Percentiles rank a stretch among this genome's conserved stretches.
Evolutionary conservation across 2,329 filamentous ascomycete species (phyloP).

Genomic region (Sarocladium kiliense): DNA sequence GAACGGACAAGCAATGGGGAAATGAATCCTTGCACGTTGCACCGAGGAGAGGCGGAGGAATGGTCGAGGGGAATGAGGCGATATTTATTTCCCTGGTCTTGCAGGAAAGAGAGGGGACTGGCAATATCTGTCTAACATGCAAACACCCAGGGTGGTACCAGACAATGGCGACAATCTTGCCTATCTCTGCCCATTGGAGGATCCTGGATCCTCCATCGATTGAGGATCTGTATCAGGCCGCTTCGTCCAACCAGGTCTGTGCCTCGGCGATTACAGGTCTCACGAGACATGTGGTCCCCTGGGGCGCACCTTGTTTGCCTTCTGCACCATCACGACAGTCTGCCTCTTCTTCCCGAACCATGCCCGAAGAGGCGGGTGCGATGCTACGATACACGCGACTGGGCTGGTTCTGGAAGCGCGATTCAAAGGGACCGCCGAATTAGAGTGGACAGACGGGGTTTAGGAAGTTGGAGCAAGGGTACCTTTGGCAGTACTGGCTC

Average conservation of each 20-base stretch:
- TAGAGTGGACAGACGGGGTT: background rate
- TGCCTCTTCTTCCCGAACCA: background rate
- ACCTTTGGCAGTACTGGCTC: background rate
- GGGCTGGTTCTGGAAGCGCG: background rate
- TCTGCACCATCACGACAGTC: background rate
- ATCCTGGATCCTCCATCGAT: too few relatives aligned
- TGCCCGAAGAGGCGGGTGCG: slow-evolving; percentile 8
- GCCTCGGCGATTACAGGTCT: background rate
- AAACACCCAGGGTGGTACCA: slow-evolving; percentile 3
- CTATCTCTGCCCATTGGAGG: background rate
- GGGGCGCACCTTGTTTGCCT: background rate
- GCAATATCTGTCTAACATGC: slow-evolving; percentile 5
- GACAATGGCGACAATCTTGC: background rate
- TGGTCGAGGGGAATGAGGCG: background rate
- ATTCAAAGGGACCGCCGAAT: background rate
- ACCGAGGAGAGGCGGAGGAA: background rate
- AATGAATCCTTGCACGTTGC: slow-evolving; percentile 3
- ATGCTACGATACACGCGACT: slow-evolving; percentile 3
- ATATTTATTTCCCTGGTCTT: background rate
- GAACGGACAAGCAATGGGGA: background rate
- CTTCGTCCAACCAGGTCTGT: slow-evolving; percentile 1
- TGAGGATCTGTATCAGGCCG: background rate
- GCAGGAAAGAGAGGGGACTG: background rate
- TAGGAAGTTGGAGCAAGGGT: background rate
- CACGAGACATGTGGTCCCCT: background rate